These are phyloP conservation scores for Amanita rubescens DNA, from an alignment of 768 basidiomycete species.

Conservation along the genomic window DNA sequence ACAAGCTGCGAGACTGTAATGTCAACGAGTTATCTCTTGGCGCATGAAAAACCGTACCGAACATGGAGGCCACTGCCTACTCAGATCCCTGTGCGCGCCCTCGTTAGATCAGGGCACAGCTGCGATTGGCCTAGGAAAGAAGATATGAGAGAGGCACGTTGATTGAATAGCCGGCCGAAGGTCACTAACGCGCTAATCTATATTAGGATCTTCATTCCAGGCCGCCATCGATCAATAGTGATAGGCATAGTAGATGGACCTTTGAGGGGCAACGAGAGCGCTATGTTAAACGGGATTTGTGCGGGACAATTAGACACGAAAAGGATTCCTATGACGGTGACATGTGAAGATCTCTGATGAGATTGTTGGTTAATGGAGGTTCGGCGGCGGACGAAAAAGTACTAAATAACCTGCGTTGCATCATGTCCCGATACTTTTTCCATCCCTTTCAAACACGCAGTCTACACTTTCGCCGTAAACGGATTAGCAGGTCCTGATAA, in stretches of 20 bases:
- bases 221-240: neutral
- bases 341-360: slow-evolving; percentile 38
- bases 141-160: neutral
- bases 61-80: too few relatives aligned
- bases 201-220: slow-evolving; percentile 38
- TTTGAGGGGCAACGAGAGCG: slow-evolving; percentile 11
- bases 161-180: neutral
- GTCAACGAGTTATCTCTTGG: slow-evolving; percentile 44
- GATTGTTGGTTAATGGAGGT: neutral
- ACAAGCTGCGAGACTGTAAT: slow-evolving; percentile 46
- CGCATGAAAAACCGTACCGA: neutral
- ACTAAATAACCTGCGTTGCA: slow-evolving; percentile 31
- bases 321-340: slow-evolving; percentile 42
- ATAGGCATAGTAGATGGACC: neutral
- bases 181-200: slow-evolving; percentile 39
- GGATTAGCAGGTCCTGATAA: neutral
- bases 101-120: too few relatives aligned
- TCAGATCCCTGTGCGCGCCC: too few relatives aligned
- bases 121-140: slow-evolving; percentile 44
- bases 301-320: slow-evolving; percentile 56
- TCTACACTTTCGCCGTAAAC: slow-evolving; percentile 38
- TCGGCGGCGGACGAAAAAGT: slow-evolving; percentile 12
- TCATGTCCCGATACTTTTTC: slow-evolving; percentile 43
- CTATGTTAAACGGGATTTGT: slow-evolving; percentile 65
- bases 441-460: slow-evolving; percentile 44